A percentile compares a stretch with the other conserved stretches of the same genome.
These are phyloP conservation scores for Tulasnella sp. DNA, from an alignment of 768 basidiomycete genomes.

Conservation along the genomic window DNA sequence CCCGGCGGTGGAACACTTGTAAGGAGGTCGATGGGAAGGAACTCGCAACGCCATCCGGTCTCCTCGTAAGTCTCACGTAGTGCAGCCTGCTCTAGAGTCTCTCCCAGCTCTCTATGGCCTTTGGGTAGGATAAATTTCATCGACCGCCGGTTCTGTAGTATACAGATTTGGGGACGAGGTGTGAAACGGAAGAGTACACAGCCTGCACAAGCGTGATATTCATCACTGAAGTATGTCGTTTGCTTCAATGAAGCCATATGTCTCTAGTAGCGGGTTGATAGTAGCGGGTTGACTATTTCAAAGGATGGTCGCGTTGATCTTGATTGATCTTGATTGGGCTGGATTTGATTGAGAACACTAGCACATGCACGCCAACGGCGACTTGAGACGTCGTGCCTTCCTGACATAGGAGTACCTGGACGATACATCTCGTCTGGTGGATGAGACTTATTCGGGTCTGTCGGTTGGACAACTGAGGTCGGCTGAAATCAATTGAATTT, in stretches of 20 bases:
- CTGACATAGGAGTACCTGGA: no score
- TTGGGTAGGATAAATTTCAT: conserved; percentile 42
- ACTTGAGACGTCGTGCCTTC: no score
- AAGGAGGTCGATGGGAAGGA: conserved; percentile 38
- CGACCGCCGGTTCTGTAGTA: conserved; percentile 22
- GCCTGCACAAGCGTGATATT: background rate
- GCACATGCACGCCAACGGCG: no score
- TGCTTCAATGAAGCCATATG: conserved; percentile 4
- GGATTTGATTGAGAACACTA: no score
- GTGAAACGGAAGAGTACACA: conserved; percentile 10
- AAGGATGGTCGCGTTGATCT: no score
- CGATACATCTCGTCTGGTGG: no score
- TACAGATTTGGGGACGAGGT: conserved; percentile 19
- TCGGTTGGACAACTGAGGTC: no score
- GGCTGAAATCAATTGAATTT: no score
- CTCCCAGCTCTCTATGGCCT: conserved; percentile 38
- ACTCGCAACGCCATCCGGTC: conserved; percentile 45
- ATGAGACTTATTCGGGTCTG: no score
- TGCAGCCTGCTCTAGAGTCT: conserved; percentile 39
- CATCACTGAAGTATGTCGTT: background rate
- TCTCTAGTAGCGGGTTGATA: background rate
- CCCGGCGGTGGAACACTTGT: conserved; percentile 44
- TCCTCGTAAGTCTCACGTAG: conserved; percentile 55
- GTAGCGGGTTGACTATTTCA: no score
- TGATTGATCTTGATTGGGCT: no score